Evolutionary conservation across 768 basidiomycete species (phyloP).

Genomic region (Lactarius vividus): DNA sequence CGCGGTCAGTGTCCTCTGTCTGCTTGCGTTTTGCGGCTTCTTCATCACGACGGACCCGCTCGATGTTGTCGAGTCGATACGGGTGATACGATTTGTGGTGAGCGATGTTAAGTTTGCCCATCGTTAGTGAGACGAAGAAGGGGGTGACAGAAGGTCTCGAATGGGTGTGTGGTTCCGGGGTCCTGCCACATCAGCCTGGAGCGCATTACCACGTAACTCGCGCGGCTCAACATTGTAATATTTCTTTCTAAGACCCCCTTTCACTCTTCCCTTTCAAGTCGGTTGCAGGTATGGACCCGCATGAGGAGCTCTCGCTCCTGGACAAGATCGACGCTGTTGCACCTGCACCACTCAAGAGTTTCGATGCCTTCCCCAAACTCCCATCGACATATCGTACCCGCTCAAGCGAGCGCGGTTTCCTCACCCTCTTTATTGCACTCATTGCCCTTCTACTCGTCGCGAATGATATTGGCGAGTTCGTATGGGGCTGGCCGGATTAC

Average conservation of each 20-base stretch:
- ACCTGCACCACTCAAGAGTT: constrained; percentile 34
- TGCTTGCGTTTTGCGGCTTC: constrained; percentile 70
- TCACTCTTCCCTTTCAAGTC: constrained; percentile 56
- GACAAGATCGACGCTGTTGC: constrained; percentile 33
- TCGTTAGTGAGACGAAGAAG: constrained; percentile 33
- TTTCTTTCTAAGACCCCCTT: neutral
- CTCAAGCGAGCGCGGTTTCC: constrained; percentile 26
- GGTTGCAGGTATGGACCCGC: constrained; percentile 52
- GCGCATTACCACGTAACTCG: neutral
- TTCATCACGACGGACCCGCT: constrained; percentile 75
- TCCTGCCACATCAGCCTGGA: constrained; percentile 11
- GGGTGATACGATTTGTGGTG: constrained; percentile 92
- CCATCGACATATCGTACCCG: constrained; percentile 38
- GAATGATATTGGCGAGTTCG: constrained; percentile 86
- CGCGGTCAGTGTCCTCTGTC: constrained; percentile 65
- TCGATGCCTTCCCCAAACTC: constrained; percentile 43
- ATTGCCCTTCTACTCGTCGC: constrained; percentile 72
- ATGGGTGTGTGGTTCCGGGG: neutral
- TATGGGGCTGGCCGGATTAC: constrained; percentile 92
- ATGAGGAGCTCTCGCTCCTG: constrained; percentile 24
- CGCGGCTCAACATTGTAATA: neutral
- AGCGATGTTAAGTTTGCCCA: constrained; percentile 87
- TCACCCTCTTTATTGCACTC: constrained; percentile 60
- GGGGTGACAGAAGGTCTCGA: constrained; percentile 10
- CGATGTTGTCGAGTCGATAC: constrained; percentile 81